These are phyloP conservation scores for Pseudogymnoascus sp. DNA, from an alignment of 2,329 filamentous ascomycete genomes.

Conservation along the genomic window DNA sequence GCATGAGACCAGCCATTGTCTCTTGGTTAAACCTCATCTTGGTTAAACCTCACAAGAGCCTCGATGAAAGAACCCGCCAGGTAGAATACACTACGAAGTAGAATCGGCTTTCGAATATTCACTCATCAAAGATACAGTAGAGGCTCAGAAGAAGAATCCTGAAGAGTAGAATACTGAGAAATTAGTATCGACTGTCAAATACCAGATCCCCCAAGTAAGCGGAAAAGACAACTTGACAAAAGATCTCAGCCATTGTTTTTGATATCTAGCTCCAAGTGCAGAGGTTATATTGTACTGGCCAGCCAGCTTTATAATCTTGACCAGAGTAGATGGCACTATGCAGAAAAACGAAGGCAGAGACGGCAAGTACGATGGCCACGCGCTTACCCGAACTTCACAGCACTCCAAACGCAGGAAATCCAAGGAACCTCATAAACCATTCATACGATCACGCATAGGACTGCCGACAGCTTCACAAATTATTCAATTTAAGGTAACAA, in stretches of 20 bases:
- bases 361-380: background rate
- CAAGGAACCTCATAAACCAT: background rate
- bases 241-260: background rate
- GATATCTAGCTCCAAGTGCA: background rate
- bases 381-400: background rate
- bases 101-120: background rate
- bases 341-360: background rate
- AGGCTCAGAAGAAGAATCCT: background rate
- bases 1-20: background rate
- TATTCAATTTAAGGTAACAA: slow-evolving; percentile 7
- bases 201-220: background rate
- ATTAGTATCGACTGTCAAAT: background rate
- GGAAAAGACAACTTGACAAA: background rate
- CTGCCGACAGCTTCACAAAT: background rate
- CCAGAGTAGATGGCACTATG: background rate
- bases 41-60: background rate
- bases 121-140: background rate
- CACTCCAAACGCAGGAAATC: too few species aligned
- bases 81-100: background rate
- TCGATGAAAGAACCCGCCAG: background rate
- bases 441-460: background rate
- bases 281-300: background rate
- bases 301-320: background rate
- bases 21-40: background rate
- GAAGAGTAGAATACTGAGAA: background rate